Base-by-base conservation (phyloP, 371 early-diverging fungal species). In the Mortierella sp. region DNA sequence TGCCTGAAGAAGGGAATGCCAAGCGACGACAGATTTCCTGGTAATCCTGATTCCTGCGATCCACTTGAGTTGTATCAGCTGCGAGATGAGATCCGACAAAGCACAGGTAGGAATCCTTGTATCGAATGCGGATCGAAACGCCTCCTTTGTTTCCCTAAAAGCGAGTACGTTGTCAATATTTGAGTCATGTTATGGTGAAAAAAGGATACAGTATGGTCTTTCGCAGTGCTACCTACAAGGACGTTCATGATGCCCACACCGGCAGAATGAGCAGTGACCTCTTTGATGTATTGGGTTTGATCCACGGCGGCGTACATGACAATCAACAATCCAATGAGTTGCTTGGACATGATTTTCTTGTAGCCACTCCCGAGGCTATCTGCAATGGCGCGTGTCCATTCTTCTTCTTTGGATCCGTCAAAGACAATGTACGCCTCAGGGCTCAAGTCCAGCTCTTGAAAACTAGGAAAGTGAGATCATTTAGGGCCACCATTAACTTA, bases 101-200 rank as follows among this genome's bases (percentile, higher is more conserved):
- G 71, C 96, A 95, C 1, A 98, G 58, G 74, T 96, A 96, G 13
- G 97, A 94, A 82, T 98, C 98, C 68, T 92, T 89, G 76, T 94
- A 92, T 19, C 93, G 89, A 26, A 98, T 78, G 19, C 97, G 92
- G 31, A 97, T 92, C 7, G 94, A 94, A 6, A 96, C 95, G 3
- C 95, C 97, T 38, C 99, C 99, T 91, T 99, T 99, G 89, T 99
- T 99, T 21, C 98, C 99, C 94, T 96, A 78, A 0, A 54, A 13
- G 21, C 24, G 54, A 55, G 55, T 24, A n/a, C 3, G 7, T 55
- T n/a, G 7, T 55, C 55, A n/a, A 7, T 24, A 55, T 2, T 24
- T 24, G 55, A 10, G 16, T 50, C 50, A 50, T 50, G 16, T 50
- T 16, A 3, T 50, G 50, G 10, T 13, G 50, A 13, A 38, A 38